Conservation (phyloP, 768 basidiomycete species). For the Myochromella boudieri region DNA sequence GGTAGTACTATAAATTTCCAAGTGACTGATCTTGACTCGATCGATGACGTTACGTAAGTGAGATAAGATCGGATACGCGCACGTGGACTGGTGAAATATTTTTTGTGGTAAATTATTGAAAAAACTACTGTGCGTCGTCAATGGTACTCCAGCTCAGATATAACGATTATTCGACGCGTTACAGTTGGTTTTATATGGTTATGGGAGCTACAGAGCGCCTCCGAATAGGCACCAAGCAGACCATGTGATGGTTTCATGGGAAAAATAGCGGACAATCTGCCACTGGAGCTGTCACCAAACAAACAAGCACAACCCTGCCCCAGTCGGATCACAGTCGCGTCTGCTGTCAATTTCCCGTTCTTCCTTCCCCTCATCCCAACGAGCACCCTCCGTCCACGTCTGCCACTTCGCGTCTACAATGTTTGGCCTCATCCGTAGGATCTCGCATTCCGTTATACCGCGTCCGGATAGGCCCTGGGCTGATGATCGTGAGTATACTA, state of each 20-base stretch:
- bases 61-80: conserved; percentile 12
- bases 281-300: conserved; percentile 13
- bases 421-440: conserved; percentile 72
- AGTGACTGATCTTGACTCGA: conserved; percentile 11
- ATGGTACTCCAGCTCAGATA: too few species aligned
- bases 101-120: too few species aligned
- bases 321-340: conserved; percentile 21
- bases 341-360: conserved; percentile 12
- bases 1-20: too few species aligned
- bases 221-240: too few species aligned
- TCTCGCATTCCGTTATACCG: conserved; percentile 68
- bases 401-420: conserved; percentile 30
- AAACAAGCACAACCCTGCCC: conserved; percentile 16
- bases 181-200: too few species aligned
- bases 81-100: background rate
- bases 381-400: background rate
- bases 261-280: too few species aligned
- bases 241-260: too few species aligned
- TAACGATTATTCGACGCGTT: too few species aligned
- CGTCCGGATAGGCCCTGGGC: conserved; percentile 76
- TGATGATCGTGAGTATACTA: conserved; percentile 64
- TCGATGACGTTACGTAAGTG: conserved; percentile 8
- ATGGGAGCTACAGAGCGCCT: too few species aligned
- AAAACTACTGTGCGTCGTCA: too few species aligned
- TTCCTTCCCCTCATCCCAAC: conserved; percentile 1